Base-by-base conservation (phyloP, 23 red algal genomes). In the Gracilaria vermiculophylla region DNA sequence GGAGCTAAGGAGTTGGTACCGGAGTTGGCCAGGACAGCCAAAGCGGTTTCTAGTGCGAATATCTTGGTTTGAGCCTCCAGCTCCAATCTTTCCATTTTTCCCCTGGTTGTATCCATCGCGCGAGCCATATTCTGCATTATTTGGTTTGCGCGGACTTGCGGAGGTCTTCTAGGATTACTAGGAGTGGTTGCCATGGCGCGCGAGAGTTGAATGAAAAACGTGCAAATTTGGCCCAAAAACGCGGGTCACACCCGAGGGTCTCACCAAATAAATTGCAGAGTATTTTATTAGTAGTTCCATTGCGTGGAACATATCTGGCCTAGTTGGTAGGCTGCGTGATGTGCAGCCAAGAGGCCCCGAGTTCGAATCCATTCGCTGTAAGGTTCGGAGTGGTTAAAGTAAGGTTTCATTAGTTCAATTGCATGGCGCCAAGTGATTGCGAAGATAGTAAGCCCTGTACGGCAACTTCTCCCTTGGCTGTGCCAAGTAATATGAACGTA, bases 301-400 rank as follows among this genome's bases (percentile, higher is more conserved):
- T 16, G 5, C 19, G 32, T 2, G 64, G 4, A 9, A 42, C 34
- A 3, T n/a, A 25, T 42, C 11, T 69, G 64, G 20, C 20, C 64
- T 40, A 69, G 34, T 41, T 29, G 34, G 6, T 69, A 40, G 6
- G 37, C 34, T 29, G 34, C 64, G 37, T 15, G 37, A 4, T 40
- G 7, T 2, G 35, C 13, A 69, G 3, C 1, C 19, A 1, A 20
- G 64, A 69, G 64, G 32, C 40, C 34, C 19, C 19, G 34, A 21
- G 13, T 69, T 69, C 64, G 64, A 69, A 27, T 69, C 64, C 64
- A 3, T 69, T 40, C 64, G 64, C 33, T n/a, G n/a, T n/a, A n/a
- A n/a, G n/a, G n/a, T n/a, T n/a, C n/a, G n/a, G n/a, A n/a, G n/a
- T n/a, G n/a, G n/a, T n/a, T n/a, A n/a, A n/a, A n/a, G n/a, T n/a